Evolutionary conservation across 345 rosid species (phyloP), one percentile per base, ranked within the genome.

Genomic region (Pugionium dolabratum): DNA sequence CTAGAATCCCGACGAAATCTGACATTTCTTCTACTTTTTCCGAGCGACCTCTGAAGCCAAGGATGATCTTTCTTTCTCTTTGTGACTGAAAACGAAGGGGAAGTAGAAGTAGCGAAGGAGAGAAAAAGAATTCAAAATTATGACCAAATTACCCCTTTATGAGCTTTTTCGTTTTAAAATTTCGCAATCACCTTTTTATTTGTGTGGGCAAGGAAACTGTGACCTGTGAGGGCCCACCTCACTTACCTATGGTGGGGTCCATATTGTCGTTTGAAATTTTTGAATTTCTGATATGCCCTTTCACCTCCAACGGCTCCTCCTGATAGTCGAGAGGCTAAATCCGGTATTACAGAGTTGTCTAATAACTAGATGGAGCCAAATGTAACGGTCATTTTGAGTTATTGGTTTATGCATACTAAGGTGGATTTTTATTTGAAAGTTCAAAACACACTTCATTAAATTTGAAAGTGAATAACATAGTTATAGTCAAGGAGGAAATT

Each of bases 1-100:
- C 92, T 25, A 94, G 70, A 78, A 94, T 75, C 27, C 99, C 99
- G 2, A 88, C 92, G 81, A 86, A 94, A n/a, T 84, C 86, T 5
- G 90, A 82, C 96, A 89, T 92, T 69, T 78, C 18, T 35, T 30
- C 32, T 10, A 28, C 34, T n/a, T 29, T 10, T 7, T 27, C 29
- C 5, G 53, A 31, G 28, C 28, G 36, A 33, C 7, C 8, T 41
- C 27, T 26, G 8, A 54, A 55, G 42, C 4, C 7, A 46, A 46
- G 10, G 9, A 6, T 54, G 31, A 45, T 47, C 33, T 32, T 37
- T 53, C 27, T 10, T 37, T 37, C 33, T 67, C 32, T 42, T 11
- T 54, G 54, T 9, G 27, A 44, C 55, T 33, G 27, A 40, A 41
- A 55, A 32, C 18, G 18, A 66, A 43, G 26, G 28, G 59, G 67